Evolutionary conservation across 2,329 filamentous ascomycete genomes (phyloP).

Genomic region (Fusarium udum): DNA sequence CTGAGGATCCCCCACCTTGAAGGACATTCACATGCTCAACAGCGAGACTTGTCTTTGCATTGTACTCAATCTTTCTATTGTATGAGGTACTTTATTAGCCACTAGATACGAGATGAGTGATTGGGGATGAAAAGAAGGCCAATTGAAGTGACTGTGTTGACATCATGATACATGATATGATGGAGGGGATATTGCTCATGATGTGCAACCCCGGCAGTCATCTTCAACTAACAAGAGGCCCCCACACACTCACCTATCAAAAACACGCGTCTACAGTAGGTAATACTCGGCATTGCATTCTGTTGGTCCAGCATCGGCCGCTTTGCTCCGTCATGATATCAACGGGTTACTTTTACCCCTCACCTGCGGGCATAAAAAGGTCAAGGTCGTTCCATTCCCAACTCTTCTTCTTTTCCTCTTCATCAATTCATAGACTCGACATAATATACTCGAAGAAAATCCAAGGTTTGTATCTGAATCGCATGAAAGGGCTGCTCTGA

Average conservation of each 20-base stretch:
- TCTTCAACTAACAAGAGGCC: not conserved
- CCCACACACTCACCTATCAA: slow-evolving; percentile 13
- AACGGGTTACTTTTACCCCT: slow-evolving; percentile 35
- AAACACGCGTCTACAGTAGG: slow-evolving; percentile 20
- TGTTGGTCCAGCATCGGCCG: slow-evolving; percentile 25
- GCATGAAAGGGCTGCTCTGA: slow-evolving; percentile 23
- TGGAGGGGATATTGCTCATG: not conserved
- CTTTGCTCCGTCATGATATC: slow-evolving; percentile 35
- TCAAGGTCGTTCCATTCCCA: not conserved
- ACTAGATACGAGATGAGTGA: no score
- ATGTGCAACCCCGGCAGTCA: slow-evolving; percentile 8
- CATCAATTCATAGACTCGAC: slow-evolving; percentile 7
- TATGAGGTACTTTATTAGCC: not conserved
- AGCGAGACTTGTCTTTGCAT: not conserved
- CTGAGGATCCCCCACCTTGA: slow-evolving; percentile 9
- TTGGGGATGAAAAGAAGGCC: not conserved
- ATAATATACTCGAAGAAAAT: not conserved
- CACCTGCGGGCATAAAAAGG: slow-evolving; percentile 41
- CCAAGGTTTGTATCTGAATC: slow-evolving; percentile 35
- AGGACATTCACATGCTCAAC: slow-evolving; percentile 3
- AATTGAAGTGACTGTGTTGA: not conserved
- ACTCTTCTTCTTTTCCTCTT: not conserved
- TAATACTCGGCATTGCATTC: slow-evolving; percentile 25
- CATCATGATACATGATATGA: slow-evolving; percentile 24
- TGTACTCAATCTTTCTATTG: not conserved